Evolutionary conservation across 2,329 filamentous ascomycete genomes (phyloP).

Genomic region (Didymella segeticola): DNA sequence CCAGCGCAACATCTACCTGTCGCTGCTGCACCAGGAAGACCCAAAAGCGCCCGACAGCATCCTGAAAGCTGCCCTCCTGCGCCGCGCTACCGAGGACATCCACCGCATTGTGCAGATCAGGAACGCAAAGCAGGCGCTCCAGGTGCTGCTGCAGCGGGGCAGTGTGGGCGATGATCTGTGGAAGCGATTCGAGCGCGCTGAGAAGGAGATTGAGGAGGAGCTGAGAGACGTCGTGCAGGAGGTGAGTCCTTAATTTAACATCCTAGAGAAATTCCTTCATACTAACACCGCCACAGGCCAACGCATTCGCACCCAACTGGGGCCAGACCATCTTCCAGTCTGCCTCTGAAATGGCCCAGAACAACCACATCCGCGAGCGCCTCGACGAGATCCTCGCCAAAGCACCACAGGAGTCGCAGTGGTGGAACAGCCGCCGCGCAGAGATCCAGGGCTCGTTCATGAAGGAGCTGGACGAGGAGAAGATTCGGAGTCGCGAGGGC

Average conservation of each 20-base stretch:
- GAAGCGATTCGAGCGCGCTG: constrained; percentile 88
- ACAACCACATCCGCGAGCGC: constrained; percentile 75
- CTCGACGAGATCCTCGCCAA: constrained; percentile 78
- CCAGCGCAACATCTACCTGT: constrained; percentile 93
- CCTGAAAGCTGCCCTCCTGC: constrained; percentile 84
- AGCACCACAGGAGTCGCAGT: constrained; percentile 76
- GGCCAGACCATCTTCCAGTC: constrained; percentile 96
- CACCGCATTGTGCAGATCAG: constrained; percentile 88
- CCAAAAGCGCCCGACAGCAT: constrained; percentile 79
- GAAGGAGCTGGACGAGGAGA: constrained; percentile 77
- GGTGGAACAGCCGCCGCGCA: constrained; percentile 87
- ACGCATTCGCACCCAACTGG: constrained; percentile 87
- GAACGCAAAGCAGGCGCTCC: constrained; percentile 85
- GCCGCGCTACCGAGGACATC: constrained; percentile 91
- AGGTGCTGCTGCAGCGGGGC: constrained; percentile 81
- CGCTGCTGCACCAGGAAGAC: constrained; percentile 82
- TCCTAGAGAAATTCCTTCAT: too few species aligned
- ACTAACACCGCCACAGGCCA: constrained; percentile 69
- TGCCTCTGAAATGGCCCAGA: constrained; percentile 93
- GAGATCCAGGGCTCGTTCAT: constrained; percentile 79
- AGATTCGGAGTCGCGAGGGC: constrained; percentile 25
- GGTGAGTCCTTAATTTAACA: constrained; percentile 61
- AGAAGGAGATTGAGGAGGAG: constrained; percentile 98
- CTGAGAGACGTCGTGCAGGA: constrained; percentile 91
- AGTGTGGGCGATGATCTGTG: constrained; percentile 96